Percentiles rank a stretch among this genome's conserved stretches.
phyloP scores from a whole-genome alignment of 1,139 yeast species.

The Hemisphaericaspora xylanilytica region DNA sequence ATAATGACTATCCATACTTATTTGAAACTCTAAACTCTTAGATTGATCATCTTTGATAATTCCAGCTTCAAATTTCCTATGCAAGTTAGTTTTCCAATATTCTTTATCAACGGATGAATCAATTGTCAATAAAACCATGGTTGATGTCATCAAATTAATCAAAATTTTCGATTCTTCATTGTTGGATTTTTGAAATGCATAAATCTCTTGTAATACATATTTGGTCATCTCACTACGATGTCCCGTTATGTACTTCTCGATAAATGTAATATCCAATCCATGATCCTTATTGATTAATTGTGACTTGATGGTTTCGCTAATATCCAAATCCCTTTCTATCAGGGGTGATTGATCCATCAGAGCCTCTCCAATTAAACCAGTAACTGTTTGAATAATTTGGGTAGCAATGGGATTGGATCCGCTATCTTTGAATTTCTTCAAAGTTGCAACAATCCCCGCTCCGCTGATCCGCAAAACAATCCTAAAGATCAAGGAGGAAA shows the following conservation, averaged over 20 bases:
- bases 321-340: constrained; percentile 8
- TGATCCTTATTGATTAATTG: constrained; percentile 4
- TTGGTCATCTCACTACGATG: constrained; percentile 13
- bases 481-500: constrained; percentile 24
- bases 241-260: constrained; percentile 11
- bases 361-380: constrained; percentile 2
- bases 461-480: constrained; percentile 26
- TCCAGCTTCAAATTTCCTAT: neutral
- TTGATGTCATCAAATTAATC: constrained; percentile 26
- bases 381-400: neutral
- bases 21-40: constrained; percentile 6
- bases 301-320: constrained; percentile 9
- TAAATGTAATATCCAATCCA: constrained; percentile 3
- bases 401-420: neutral
- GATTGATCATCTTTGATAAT: neutral
- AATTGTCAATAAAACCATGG: constrained; percentile 20
- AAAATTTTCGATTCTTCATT: constrained; percentile 30
- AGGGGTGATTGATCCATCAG: neutral
- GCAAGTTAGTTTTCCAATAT: constrained; percentile 24
- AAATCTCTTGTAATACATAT: constrained; percentile 20
- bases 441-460: constrained; percentile 15
- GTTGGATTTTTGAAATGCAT: constrained; percentile 20
- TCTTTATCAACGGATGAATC: constrained; percentile 19
- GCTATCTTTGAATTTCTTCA: constrained; percentile 6
- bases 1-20: constrained; percentile 16